phyloP scores from a whole-genome alignment of 352 stramenopile species.

The Elongisporangium prolatum region DNA sequence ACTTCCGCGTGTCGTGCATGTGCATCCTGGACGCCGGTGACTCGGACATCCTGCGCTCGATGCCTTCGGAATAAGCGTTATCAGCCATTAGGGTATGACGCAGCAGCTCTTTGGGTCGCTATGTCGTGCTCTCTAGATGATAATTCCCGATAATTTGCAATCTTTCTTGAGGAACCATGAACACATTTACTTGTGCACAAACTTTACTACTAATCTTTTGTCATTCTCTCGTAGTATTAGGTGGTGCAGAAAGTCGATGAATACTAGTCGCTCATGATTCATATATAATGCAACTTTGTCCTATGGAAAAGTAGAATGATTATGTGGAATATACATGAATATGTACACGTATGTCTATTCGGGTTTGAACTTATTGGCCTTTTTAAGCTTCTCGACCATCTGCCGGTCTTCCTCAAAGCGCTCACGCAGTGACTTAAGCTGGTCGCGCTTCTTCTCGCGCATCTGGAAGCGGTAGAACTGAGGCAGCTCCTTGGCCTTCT shows the following conservation, averaged over 20 bases:
- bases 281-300: too few species aligned
- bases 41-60: conserved; percentile 97
- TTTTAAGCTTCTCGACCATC: conserved; percentile 81
- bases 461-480: conserved; percentile 88
- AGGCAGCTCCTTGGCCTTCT: conserved; percentile 75
- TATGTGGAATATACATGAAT: background rate
- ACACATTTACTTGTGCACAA: background rate
- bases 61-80: conserved; percentile 46
- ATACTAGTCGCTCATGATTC: too few species aligned
- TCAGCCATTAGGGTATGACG: background rate
- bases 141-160: background rate
- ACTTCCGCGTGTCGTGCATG: conserved; percentile 98
- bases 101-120: background rate
- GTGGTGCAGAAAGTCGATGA: too few species aligned
- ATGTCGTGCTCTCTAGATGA: background rate
- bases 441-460: conserved; percentile 80
- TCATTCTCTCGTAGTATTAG: too few species aligned
- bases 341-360: conserved; percentile 29
- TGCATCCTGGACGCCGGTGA: conserved; percentile 97
- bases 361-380: conserved; percentile 76
- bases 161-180: background rate
- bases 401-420: conserved; percentile 80
- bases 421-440: conserved; percentile 76
- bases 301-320: too few species aligned
- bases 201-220: background rate